These are phyloP conservation scores for Poterioochromonas sp. DNA, from an alignment of 352 stramenopile species.

Conservation along the genomic window DNA sequence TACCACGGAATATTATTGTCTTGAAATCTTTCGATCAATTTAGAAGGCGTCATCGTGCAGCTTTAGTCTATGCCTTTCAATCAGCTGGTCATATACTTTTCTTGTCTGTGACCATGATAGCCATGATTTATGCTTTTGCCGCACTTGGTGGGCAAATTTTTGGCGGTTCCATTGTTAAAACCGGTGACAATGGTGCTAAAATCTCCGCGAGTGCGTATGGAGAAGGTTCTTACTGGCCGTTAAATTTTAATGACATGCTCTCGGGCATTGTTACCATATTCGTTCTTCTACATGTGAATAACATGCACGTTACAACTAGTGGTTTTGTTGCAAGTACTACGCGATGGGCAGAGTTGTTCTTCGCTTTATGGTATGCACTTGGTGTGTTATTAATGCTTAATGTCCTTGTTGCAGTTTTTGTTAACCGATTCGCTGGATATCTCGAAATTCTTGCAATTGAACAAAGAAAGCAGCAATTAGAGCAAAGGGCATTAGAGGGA, in stretches of 20 bases:
- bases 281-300: conserved; percentile 4
- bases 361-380: not conserved
- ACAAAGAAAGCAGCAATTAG: not conserved
- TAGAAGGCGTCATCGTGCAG: not conserved
- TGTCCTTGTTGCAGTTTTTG: not conserved
- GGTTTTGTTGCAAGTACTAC: not conserved
- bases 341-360: conserved; percentile 2
- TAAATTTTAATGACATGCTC: conserved; percentile 29
- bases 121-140: not conserved
- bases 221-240: not conserved
- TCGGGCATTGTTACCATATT: conserved; percentile 20
- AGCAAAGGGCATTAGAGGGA: not conserved
- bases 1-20: not conserved
- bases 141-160: not conserved
- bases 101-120: not conserved
- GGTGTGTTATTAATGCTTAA: conserved; percentile 15
- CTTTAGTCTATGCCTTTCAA: not conserved
- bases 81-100: not conserved
- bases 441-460: not conserved
- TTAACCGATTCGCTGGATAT: conserved; percentile 4
- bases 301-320: conserved; percentile 19
- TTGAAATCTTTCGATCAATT: not conserved
- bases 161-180: not conserved
- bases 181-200: not conserved
- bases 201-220: not conserved